Percentiles rank a stretch among this genome's conserved stretches.
These are phyloP conservation scores for Colletotrichum salicis DNA, from an alignment of 2,329 filamentous ascomycete genomes.

Conservation along the genomic window DNA sequence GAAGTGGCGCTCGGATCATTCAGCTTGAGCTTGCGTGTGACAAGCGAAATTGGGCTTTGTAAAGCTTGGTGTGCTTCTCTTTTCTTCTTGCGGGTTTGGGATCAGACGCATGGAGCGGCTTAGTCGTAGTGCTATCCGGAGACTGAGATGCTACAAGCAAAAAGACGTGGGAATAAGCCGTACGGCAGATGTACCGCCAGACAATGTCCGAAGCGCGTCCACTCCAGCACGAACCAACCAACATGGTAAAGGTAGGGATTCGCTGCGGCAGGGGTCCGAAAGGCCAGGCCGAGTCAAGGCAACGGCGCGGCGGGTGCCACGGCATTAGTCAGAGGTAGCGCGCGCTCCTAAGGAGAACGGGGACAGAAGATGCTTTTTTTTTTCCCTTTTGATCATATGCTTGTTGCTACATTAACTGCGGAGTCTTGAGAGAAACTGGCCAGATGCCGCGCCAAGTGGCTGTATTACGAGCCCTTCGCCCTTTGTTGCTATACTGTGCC, in stretches of 20 bases:
- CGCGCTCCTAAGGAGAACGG: neutral
- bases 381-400: neutral
- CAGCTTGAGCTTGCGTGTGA: neutral
- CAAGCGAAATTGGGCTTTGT: slow-evolving; percentile 17
- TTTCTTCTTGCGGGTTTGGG: neutral
- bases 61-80: neutral
- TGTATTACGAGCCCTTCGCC: neutral
- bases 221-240: neutral
- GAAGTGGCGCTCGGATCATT: slow-evolving; percentile 29
- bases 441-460: neutral
- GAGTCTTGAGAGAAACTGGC: neutral
- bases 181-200: neutral
- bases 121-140: neutral
- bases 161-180: neutral
- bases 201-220: neutral
- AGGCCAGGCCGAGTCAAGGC: slow-evolving; percentile 22
- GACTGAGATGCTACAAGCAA: neutral
- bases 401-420: neutral
- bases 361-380: neutral
- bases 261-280: slow-evolving; percentile 19
- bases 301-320: slow-evolving; percentile 26
- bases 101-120: slow-evolving; percentile 5
- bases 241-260: neutral
- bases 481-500: neutral
- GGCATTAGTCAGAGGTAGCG: slow-evolving; percentile 12